Evolutionary conservation across 805 yeast species (phyloP).

Genomic region (Metschnikowia gelsemii): DNA sequence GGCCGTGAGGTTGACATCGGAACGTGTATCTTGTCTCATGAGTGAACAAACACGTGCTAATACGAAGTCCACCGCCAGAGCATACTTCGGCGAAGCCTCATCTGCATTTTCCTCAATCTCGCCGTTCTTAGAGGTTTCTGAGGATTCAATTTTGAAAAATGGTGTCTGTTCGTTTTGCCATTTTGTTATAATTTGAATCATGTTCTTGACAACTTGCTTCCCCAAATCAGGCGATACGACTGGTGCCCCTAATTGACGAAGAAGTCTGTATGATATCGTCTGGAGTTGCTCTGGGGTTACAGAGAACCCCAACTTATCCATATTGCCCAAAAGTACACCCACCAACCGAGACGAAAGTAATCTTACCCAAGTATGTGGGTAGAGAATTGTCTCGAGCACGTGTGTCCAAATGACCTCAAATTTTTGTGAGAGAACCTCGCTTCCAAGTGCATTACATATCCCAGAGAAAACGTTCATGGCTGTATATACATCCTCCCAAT

Average conservation of each 20-base stretch:
- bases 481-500: constrained; percentile 80
- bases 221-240: constrained; percentile 62
- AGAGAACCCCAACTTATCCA: constrained; percentile 35
- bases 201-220: constrained; percentile 60
- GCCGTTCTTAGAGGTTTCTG: constrained; percentile 1
- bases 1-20: constrained; percentile 52
- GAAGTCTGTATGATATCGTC: constrained; percentile 60
- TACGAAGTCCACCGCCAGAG: constrained; percentile 56
- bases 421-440: constrained; percentile 24
- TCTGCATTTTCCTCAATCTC: constrained; percentile 1
- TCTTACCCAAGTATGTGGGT: constrained; percentile 93
- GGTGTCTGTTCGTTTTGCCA: constrained; percentile 55
- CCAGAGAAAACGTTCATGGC: constrained; percentile 53
- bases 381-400: constrained; percentile 58
- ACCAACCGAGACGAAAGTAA: constrained; percentile 60
- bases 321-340: constrained; percentile 49
- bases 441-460: constrained; percentile 39
- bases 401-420: constrained; percentile 49
- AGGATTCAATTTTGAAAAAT: constrained; percentile 24
- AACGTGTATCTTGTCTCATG: constrained; percentile 61
- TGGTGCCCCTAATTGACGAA: constrained; percentile 85
- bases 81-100: constrained; percentile 23
- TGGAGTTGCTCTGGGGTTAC: constrained; percentile 52
- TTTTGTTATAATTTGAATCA: constrained; percentile 55
- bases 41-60: constrained; percentile 59